Base-by-base conservation (phyloP, 139 green algal genomes). In the Mesotaenium endlicherianum region DNA sequence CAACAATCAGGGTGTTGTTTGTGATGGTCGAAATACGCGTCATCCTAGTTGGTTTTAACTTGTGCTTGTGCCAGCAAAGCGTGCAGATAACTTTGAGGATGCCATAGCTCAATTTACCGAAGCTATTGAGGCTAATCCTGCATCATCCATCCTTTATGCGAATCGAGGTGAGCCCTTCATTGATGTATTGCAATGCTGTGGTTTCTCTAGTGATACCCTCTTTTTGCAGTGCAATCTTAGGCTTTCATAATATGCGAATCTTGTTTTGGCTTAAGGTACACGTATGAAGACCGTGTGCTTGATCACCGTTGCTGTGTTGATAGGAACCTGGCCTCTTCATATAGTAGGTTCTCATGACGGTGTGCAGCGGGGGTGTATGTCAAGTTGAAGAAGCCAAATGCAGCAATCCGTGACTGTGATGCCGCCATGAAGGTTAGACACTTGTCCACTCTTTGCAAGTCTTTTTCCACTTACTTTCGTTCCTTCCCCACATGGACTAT, bases 321-420 rank as follows among this genome's bases (percentile, higher is more conserved):
- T n/a, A n/a, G 30, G 59, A 70, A 30, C 59, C 38, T 45, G 43
- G 5, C 44, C 58, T 78, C 44, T 67, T 78, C 26, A 68, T 16
- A 31, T 5, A 78, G 8, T 70, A 14, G 3, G 41, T 14, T 16
- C 16, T 39, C 17, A 36, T 11, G 4, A 4, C 43, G n/a, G 31
- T 69, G 16, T 50, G 53, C 49, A 82, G 80, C 80, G 43, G 43
- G 64, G 0, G 80, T 70, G 3, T 86, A 70, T 45, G 68, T 80
- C 34, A 67, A 64, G 39, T 34, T 75, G 70, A 83, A 69, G 58
- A 87, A 87, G 75, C 81, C 81, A 41, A 87, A 87, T 38, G 81
- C 81, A 39, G 81, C 81, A 43, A 82, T 87, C 31, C 45, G 70
- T 26, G 81, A 87, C 53, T 81, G 70, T 38, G 49, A 87, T n/a